phyloP scores from a whole-genome alignment of 148 eudicot genomes.

The Gaultheria prostrata region DNA sequence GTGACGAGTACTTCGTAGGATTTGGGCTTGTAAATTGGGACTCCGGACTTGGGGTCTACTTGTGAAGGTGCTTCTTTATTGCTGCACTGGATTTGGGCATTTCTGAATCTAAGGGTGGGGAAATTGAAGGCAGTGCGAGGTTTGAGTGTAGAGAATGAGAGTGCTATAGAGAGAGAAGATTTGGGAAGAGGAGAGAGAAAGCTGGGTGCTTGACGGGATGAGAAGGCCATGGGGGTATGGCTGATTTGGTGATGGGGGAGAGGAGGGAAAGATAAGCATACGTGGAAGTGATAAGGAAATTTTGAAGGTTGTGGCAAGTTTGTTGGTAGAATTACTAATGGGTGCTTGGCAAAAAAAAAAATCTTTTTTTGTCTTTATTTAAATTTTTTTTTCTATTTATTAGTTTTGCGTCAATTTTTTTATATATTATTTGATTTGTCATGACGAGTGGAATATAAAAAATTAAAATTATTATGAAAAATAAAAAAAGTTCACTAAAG shows the following conservation, averaged over 20 bases:
- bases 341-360: no score
- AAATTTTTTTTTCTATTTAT: no score
- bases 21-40: constrained; percentile 83
- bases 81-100: constrained; percentile 31
- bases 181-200: neutral
- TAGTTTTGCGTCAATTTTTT: no score
- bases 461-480: no score
- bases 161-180: neutral
- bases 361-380: no score
- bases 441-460: no score
- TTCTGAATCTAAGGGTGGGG: neutral
- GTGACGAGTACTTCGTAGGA: constrained; percentile 77
- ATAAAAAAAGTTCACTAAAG: no score
- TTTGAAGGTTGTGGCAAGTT: neutral
- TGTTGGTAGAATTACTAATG: neutral
- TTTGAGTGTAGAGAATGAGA: neutral
- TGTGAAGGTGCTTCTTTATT: constrained; percentile 37
- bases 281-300: constrained; percentile 2
- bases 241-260: neutral
- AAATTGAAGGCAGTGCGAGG: neutral
- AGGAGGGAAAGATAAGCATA: constrained; percentile 7
- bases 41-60: constrained; percentile 54
- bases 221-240: constrained; percentile 17
- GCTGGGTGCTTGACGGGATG: neutral
- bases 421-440: no score